Base-by-base conservation (phyloP, 768 basidiomycete species). In the Porphyrellus cyaneotinctus region DNA sequence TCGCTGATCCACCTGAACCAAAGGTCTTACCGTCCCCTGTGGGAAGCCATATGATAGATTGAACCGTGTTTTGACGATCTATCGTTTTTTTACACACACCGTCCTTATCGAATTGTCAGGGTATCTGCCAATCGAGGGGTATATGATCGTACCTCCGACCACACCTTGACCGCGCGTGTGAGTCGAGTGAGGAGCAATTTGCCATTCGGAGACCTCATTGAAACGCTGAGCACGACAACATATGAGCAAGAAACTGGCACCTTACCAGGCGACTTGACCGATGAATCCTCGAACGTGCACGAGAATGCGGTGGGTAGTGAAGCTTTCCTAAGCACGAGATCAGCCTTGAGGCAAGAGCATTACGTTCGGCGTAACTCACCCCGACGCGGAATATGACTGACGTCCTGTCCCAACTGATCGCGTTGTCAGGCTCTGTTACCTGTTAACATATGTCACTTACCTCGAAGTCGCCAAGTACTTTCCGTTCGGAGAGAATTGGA, bases 401-500 rank as follows among this genome's bases (percentile, higher is more conserved):
- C 2, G 78, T 80, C 52, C 76, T 62, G 52, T 80, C 78, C 78
- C 78, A 79, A 58, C 77, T 78, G 22, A 47, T 55, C 30, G 54
- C 47, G 38, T 45, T 47, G 56, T 61, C 36, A 47, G 39, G 31
- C 41, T 22, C 24, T 49, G 58, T 30, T 20, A 36, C 32, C 28
- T 43, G 13, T 35, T 54, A 51, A 31, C 28, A 44, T 20, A n/a
- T 14, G 11, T 37, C 39, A 56, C 69, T 26, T 51, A 74, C 72
- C 79, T 79, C 30, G 80, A 80, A 2, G 81, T 81, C 4, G 81
- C 79, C 55, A 81, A 57, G 59, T 74, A 78, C 57, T 73, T 72
- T 33, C 79, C 79, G 56, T 78, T 75, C 6, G 80, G 81, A 14
- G 80, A 81, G 62, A 81, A 81, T 53, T 81, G 78, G 42, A 81